Evolutionary conservation across 805 yeast genomes (phyloP), one percentile per base, ranked within the genome.

Genomic region (Metschnikowia kofuensis): DNA sequence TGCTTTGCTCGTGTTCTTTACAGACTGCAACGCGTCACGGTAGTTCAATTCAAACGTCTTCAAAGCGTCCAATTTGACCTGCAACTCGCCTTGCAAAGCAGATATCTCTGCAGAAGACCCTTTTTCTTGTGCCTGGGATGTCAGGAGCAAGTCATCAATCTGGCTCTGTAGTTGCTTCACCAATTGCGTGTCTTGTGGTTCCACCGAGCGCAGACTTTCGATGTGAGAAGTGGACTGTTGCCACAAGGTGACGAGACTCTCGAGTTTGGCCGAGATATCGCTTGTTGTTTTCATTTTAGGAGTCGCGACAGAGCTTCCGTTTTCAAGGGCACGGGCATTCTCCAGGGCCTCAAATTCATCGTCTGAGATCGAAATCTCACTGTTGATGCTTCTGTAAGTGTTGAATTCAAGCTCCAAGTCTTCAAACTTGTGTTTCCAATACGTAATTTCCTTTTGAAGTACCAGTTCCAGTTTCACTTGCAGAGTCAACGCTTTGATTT

Each of bases 1-100:
- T 0, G 96, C 96, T 53, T 78, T 80, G 48, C 85, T 84, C 12
- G 92, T 83, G 62, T 84, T 88, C 56, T 80, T 81, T 31, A 88
- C 84, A 26, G 89, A 82, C 53, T 80, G 82, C 47, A 87, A 66
- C 0, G 94, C 86, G 58, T 84, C 82, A 53, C 79, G 79, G 68
- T 87, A 89, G 60, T 85, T 84, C 7, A 71, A 78, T 65, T 89
- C 92, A 44, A 78, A 66, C 30, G 70, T 50, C 48, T 63, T 66
- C 48, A 75, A 59, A 27, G 65, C 57, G 6, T 52, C 45, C 44
- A 63, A 47, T 47, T 63, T 74, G n/a, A 57, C 58, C 16, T 56
- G 60, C 52, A 68, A 60, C 29, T 70, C 75, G 38, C 56, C 49
- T 45, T 63, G 58, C 51, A 74, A 60, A 6, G 50, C 54, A 27